Percentiles rank a stretch among this genome's conserved stretches.
Evolutionary conservation across 2,329 filamentous ascomycete species (phyloP).

Genomic region (Podosphaera leucotricha): DNA sequence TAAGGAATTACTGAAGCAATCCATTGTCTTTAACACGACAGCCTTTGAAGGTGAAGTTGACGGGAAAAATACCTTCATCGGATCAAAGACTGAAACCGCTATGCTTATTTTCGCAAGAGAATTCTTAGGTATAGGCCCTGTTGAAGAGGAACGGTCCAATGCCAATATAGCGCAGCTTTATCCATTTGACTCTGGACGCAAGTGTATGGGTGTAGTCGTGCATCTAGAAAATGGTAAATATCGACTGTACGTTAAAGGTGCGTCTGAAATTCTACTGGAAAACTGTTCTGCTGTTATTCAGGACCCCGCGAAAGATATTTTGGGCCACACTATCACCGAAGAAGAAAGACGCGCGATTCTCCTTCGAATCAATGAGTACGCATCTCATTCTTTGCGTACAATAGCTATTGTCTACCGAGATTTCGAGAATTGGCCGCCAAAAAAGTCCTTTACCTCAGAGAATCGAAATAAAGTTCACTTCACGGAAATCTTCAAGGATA

Average conservation of each 20-base stretch:
- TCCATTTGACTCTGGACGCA: constrained; percentile 21
- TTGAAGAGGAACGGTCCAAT: constrained; percentile 38
- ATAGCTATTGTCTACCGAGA: constrained; percentile 55
- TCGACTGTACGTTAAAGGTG: constrained; percentile 27
- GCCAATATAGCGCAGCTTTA: constrained; percentile 31
- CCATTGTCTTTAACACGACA: constrained; percentile 44
- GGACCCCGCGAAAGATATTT: constrained; percentile 32
- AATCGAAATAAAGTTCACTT: constrained; percentile 39
- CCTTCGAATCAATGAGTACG: constrained; percentile 35
- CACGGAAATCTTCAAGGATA: constrained; percentile 42
- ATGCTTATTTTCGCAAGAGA: constrained; percentile 46
- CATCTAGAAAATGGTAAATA: constrained; percentile 23
- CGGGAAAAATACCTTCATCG: constrained; percentile 36
- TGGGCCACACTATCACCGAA: constrained; percentile 26
- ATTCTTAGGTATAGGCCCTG: constrained; percentile 36
- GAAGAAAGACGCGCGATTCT: constrained; percentile 30
- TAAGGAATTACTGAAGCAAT: constrained; percentile 29
- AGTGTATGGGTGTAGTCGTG: constrained; percentile 45
- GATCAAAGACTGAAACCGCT: constrained; percentile 58
- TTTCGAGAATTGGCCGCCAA: constrained; percentile 44
- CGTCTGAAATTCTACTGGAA: constrained; percentile 25
- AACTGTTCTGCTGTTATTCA: constrained; percentile 26
- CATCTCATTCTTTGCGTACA: constrained; percentile 44
- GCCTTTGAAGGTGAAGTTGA: constrained; percentile 43
- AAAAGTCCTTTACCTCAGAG: constrained; percentile 27